A percentile compares a stretch with the other conserved stretches of the same genome.
Evolutionary conservation across 2,329 filamentous ascomycete genomes (phyloP).

Genomic region (Elsinoe necatrix): DNA sequence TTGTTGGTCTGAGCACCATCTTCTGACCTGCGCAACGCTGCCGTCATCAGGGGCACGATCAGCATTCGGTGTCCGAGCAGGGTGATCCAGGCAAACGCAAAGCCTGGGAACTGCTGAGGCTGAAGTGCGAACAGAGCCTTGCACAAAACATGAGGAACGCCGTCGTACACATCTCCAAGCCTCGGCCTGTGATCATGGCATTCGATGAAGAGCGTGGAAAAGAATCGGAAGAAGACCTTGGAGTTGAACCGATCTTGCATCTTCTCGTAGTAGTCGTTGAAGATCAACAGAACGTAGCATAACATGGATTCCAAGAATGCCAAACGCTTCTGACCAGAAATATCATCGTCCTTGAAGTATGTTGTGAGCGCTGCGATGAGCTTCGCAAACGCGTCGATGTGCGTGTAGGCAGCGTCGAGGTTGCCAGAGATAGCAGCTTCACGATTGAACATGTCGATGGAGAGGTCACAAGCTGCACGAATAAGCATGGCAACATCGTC

Average conservation of each 20-base stretch:
- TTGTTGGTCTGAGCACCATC: neutral
- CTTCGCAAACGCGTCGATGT: conserved; percentile 74
- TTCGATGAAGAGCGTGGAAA: conserved; percentile 75
- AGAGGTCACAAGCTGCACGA: conserved; percentile 70
- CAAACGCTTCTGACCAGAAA: conserved; percentile 52
- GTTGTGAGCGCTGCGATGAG: conserved; percentile 68
- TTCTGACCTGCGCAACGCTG: neutral
- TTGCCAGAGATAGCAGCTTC: conserved; percentile 52
- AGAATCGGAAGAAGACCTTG: conserved; percentile 82
- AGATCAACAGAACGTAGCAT: conserved; percentile 66
- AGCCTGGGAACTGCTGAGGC: conserved; percentile 69
- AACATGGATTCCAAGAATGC: conserved; percentile 70
- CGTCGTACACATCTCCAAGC: conserved; percentile 21
- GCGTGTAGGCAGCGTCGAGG: conserved; percentile 51
- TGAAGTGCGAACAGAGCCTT: conserved; percentile 64
- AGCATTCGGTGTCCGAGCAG: conserved; percentile 80
- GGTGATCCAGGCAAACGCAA: conserved; percentile 75
- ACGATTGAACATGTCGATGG: conserved; percentile 69
- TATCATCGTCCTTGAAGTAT: conserved; percentile 55
- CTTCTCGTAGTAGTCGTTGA: conserved; percentile 78
- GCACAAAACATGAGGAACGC: conserved; percentile 47
- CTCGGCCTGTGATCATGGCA: conserved; percentile 35
- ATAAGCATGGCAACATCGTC: conserved; percentile 75
- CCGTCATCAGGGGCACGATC: conserved; percentile 36
- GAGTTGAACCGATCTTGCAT: conserved; percentile 76